phyloP scores from a whole-genome alignment of 805 yeast genomes.

The Clavispora phyllophila region DNA sequence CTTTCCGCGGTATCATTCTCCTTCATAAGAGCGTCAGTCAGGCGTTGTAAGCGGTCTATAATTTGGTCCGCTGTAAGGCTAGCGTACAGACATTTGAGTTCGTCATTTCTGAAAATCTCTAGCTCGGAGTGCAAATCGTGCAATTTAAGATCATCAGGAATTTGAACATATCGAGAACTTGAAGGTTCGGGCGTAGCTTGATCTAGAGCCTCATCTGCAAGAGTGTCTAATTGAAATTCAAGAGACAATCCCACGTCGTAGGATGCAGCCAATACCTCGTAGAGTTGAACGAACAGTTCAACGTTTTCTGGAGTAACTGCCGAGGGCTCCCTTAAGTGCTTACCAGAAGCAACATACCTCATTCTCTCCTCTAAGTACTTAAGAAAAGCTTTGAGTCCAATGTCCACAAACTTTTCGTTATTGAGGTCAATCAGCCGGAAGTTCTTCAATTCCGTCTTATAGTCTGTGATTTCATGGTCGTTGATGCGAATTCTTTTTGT shows the following conservation, averaged over 20 bases:
- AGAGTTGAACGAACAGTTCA: neutral
- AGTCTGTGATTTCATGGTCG: neutral
- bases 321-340: neutral
- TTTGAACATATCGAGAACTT: slow-evolving; percentile 11
- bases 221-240: neutral
- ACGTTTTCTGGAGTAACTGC: neutral
- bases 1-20: slow-evolving; percentile 2
- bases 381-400: neutral
- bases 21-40: slow-evolving; percentile 11
- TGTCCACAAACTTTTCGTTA: neutral
- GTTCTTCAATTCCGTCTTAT: neutral
- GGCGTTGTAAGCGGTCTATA: slow-evolving; percentile 4
- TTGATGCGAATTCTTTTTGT: neutral
- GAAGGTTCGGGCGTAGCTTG: too few species aligned
- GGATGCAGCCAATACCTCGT: neutral
- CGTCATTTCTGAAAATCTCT: slow-evolving; percentile 9
- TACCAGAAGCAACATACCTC: neutral
- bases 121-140: slow-evolving; percentile 16
- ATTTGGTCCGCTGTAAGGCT: slow-evolving; percentile 5
- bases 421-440: neutral
- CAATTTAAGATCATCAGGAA: slow-evolving; percentile 18
- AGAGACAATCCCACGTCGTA: neutral
- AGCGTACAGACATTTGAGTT: slow-evolving; percentile 9
- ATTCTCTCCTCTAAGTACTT: neutral
- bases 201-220: neutral